These are phyloP conservation scores for Erysimum cheiri DNA, from an alignment of 441 rosid genomes.

Conservation along the genomic window DNA sequence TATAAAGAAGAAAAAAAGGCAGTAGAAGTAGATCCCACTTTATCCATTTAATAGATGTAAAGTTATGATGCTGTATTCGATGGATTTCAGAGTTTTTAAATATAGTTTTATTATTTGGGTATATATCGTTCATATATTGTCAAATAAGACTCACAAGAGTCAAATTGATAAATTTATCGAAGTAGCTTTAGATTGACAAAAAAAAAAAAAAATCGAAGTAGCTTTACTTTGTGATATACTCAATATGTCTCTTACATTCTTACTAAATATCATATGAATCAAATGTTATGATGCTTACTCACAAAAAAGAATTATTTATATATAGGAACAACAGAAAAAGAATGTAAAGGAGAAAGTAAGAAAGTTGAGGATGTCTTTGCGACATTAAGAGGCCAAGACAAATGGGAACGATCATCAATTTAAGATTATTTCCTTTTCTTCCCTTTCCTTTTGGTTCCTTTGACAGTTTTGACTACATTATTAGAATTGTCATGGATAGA, in stretches of 20 bases:
- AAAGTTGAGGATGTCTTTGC: constrained; percentile 28
- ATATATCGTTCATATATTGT: neutral
- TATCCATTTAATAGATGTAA: neutral
- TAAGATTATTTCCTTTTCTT: constrained; percentile 27
- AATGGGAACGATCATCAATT: constrained; percentile 34
- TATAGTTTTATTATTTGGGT: neutral
- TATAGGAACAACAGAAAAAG: neutral
- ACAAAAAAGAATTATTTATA: neutral
- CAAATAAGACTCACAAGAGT: neutral
- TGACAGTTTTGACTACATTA: neutral
- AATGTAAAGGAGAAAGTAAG: constrained; percentile 3
- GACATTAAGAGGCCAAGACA: constrained; percentile 18
- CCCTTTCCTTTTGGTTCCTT: constrained; percentile 21
- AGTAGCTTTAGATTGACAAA: too few species aligned
- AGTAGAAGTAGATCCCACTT: neutral
- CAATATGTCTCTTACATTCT: neutral
- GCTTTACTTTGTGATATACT: constrained; percentile 2
- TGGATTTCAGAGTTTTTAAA: neutral
- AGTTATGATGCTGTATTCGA: neutral
- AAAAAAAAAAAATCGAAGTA: too few species aligned
- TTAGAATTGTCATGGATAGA: neutral
- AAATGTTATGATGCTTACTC: neutral
- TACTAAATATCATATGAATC: neutral
- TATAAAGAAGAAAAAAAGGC: neutral
- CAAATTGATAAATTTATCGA: neutral